Evolutionary conservation across 2,329 filamentous ascomycete species (phyloP).

Genomic region (Whalleya microplaca): DNA sequence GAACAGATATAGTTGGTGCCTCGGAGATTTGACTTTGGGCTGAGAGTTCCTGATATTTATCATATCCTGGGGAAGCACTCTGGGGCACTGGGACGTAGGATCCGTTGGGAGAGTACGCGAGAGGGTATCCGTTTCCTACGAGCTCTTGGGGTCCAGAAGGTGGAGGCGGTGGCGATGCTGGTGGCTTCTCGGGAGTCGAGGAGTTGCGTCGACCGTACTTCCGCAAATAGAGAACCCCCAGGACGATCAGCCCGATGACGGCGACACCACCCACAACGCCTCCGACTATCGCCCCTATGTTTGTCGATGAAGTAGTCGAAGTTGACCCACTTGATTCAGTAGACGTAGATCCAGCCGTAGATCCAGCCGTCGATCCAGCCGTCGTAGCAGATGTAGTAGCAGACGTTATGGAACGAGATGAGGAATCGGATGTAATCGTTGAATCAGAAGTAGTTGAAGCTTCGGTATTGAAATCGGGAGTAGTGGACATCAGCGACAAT

Average conservation of each 20-base stretch:
- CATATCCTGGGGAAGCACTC: neutral
- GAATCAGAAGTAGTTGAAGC: neutral
- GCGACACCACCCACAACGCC: slow-evolving; percentile 24
- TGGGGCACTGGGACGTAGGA: neutral
- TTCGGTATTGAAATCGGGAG: neutral
- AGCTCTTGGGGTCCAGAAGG: slow-evolving; percentile 16
- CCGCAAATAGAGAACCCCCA: slow-evolving; percentile 17
- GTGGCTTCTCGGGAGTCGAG: neutral
- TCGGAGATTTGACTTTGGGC: slow-evolving; percentile 4
- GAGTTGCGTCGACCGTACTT: slow-evolving; percentile 3
- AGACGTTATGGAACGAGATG: neutral
- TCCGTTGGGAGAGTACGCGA: slow-evolving; percentile 1
- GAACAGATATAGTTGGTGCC: slow-evolving; percentile 14
- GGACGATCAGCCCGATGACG: slow-evolving; percentile 9
- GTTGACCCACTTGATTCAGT: slow-evolving; percentile 3
- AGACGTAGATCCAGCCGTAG: neutral
- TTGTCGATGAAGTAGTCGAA: neutral
- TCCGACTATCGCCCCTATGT: slow-evolving; percentile 18
- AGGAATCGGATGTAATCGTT: neutral
- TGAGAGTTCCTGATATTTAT: slow-evolving; percentile 7
- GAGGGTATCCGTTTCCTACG: neutral
- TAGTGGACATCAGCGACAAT: slow-evolving; percentile 9
- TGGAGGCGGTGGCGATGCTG: slow-evolving; percentile 1
- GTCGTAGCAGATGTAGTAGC: slow-evolving; percentile 4
- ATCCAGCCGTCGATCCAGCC: neutral